These are phyloP conservation scores for Phanerochaete sordida DNA, from an alignment of 768 basidiomycete species.

Conservation along the genomic window DNA sequence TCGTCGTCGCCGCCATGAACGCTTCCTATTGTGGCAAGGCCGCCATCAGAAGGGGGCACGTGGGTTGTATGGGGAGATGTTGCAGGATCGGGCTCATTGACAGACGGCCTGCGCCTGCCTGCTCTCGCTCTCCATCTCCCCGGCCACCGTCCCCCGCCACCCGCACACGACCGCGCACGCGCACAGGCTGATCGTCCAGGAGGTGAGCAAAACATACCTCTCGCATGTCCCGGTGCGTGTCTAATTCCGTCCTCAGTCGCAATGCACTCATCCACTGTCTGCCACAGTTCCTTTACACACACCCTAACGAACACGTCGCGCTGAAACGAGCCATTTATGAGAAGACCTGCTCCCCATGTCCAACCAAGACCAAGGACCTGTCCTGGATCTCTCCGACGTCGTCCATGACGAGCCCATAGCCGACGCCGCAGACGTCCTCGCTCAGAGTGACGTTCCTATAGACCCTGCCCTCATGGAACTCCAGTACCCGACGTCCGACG, in stretches of 20 bases:
- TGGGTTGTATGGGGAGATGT: background rate
- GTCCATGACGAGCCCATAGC: conserved; percentile 76
- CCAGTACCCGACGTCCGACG: background rate
- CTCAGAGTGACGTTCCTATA: conserved; percentile 15
- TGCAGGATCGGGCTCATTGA: background rate
- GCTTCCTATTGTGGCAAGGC: background rate
- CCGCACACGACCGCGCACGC: background rate
- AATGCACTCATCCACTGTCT: background rate
- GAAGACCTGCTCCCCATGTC: conserved; percentile 31
- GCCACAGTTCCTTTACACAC: background rate
- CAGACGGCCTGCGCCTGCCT: background rate
- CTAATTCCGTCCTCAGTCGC: conserved; percentile 1
- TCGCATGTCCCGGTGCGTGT: conserved; percentile 9
- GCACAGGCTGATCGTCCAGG: background rate
- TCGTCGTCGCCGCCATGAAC: too few species aligned
- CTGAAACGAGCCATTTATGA: conserved; percentile 1
- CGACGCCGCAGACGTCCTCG: conserved; percentile 43
- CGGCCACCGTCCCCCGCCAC: background rate
- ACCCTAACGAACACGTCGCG: background rate
- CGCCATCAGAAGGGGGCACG: background rate
- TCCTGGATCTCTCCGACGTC: conserved; percentile 78
- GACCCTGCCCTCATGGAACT: conserved; percentile 4
- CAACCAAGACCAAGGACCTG: conserved; percentile 52
- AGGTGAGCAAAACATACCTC: conserved; percentile 8
- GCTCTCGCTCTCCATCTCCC: background rate